phyloP scores from a whole-genome alignment of 768 basidiomycete species.

The Cystoderma amianthinum region DNA sequence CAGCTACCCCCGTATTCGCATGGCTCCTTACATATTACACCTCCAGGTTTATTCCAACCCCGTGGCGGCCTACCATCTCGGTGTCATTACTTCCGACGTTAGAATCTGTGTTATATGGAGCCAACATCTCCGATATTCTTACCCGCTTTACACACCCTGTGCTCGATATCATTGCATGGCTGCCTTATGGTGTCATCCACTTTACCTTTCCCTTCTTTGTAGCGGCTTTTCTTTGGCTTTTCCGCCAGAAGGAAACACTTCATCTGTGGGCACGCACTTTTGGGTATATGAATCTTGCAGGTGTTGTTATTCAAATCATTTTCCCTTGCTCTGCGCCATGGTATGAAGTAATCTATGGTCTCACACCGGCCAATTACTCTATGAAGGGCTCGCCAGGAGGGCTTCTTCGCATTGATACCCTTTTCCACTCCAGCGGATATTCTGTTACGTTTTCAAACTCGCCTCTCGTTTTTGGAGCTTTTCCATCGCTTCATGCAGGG shows the following conservation, averaged over 20 bases:
- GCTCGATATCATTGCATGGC: constrained; percentile 91
- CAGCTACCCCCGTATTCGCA: constrained; percentile 79
- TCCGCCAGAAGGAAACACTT: constrained; percentile 73
- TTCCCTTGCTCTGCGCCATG: constrained; percentile 93
- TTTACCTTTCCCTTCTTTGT: constrained; percentile 85
- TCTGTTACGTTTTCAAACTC: constrained; percentile 76
- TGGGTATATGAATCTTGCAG: constrained; percentile 88
- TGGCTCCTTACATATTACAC: constrained; percentile 87
- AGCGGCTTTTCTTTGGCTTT: constrained; percentile 83
- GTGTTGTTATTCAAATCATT: constrained; percentile 82
- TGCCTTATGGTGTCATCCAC: constrained; percentile 94
- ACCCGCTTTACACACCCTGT: constrained; percentile 90
- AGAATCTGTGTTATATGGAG: constrained; percentile 92
- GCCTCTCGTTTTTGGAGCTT: constrained; percentile 94
- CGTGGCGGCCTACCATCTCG: constrained; percentile 75
- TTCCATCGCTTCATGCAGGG: constrained; percentile 89
- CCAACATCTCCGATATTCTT: constrained; percentile 95
- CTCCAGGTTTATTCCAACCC: constrained; percentile 75
- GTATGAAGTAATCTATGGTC: constrained; percentile 97
- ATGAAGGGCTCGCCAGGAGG: constrained; percentile 94
- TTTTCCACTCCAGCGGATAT: constrained; percentile 76
- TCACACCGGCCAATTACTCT: constrained; percentile 88
- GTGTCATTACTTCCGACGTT: constrained; percentile 92
- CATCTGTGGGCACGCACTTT: constrained; percentile 84
- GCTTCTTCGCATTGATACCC: constrained; percentile 82